Conservation (phyloP, 768 basidiomycete genomes). For the Lanmaoa rubissima region DNA sequence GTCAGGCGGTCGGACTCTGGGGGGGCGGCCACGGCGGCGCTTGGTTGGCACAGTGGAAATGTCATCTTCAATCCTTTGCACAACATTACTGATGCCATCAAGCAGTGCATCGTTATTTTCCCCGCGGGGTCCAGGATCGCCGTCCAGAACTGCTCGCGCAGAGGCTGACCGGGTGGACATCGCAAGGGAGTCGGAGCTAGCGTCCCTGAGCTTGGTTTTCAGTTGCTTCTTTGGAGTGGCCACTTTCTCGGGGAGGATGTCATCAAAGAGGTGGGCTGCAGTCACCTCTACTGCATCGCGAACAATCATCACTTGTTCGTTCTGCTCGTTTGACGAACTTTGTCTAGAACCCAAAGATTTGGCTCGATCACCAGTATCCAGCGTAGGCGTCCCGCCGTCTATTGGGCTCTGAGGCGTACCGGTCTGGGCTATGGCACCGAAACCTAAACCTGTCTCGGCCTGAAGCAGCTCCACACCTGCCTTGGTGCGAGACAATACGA, state of each 20-base stretch:
- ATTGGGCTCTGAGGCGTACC: conserved; percentile 15
- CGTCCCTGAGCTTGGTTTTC: conserved; percentile 14
- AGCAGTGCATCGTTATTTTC: conserved; percentile 7
- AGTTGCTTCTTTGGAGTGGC: conserved; percentile 21
- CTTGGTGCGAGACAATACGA: conserved; percentile 58
- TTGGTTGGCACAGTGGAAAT: conserved; percentile 23
- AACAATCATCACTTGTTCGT: conserved; percentile 8
- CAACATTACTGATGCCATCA: conserved; percentile 2
- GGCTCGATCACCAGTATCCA: conserved; percentile 16
- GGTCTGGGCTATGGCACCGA: conserved; percentile 8
- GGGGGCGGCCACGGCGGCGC: conserved; percentile 33
- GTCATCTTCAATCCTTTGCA: conserved; percentile 6
- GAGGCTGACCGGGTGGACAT: conserved; percentile 22
- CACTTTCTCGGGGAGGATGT: conserved; percentile 18
- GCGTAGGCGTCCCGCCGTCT: conserved; percentile 25
- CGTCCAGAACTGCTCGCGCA: conserved; percentile 14
- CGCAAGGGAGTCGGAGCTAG: conserved; percentile 13
- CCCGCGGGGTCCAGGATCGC: conserved; percentile 6
- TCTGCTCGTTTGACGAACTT: conserved; percentile 14
- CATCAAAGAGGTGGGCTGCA: conserved; percentile 34
- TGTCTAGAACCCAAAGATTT: conserved; percentile 16
- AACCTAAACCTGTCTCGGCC: conserved; percentile 12
- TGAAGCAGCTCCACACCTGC: conserved; percentile 29
- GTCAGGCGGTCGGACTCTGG: conserved; percentile 24
- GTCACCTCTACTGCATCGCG: conserved; percentile 13